Percentiles rank a stretch among this genome's conserved stretches.
These are phyloP conservation scores for Terfezia boudieri DNA, from an alignment of 495 filamentous ascomycete genomes.

Conservation along the genomic window DNA sequence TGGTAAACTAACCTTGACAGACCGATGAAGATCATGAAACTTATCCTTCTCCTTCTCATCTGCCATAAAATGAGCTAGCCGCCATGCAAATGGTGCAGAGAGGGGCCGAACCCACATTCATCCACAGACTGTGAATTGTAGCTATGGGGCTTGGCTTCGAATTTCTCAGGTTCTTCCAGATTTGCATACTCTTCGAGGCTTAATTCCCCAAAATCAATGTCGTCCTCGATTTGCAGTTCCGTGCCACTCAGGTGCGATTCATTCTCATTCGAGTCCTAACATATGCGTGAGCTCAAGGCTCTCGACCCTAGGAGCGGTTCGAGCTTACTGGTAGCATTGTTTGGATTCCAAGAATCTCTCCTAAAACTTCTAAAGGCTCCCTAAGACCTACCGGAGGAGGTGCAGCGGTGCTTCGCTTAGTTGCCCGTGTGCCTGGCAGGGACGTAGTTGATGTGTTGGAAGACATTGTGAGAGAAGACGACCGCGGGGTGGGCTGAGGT, in stretches of 20 bases:
- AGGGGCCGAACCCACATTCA: slow-evolving; percentile 39
- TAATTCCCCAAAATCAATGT: slow-evolving; percentile 54
- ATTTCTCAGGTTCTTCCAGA: slow-evolving; percentile 5
- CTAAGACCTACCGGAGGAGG: slow-evolving; percentile 31
- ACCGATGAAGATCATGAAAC: slow-evolving; percentile 76
- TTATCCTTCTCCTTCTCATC: slow-evolving; percentile 69
- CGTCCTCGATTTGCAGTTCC: slow-evolving; percentile 19
- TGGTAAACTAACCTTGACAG: slow-evolving; percentile 33
- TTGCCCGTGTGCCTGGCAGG: slow-evolving; percentile 35
- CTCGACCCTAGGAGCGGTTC: too few species aligned
- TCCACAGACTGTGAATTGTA: slow-evolving; percentile 42
- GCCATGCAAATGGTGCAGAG: slow-evolving; percentile 10
- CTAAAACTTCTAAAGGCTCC: slow-evolving; percentile 54
- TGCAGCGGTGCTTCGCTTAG: slow-evolving; percentile 21
- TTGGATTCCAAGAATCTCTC: slow-evolving; percentile 40
- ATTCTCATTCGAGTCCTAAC: too few species aligned
- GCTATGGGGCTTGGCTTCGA: slow-evolving; percentile 14
- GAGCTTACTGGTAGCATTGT: slow-evolving; percentile 5
- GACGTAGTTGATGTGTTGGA: slow-evolving; percentile 54
- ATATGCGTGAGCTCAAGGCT: too few species aligned
- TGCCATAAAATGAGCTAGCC: slow-evolving; percentile 14
- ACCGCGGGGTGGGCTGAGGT: slow-evolving; percentile 14
- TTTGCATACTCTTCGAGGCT: slow-evolving; percentile 49
- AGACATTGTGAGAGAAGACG: slow-evolving; percentile 38
- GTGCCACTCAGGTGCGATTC: too few species aligned